Percentiles rank a stretch among this genome's conserved stretches.
phyloP scores from a whole-genome alignment of 2,329 filamentous ascomycete genomes.

The Arachnomyces sp. region DNA sequence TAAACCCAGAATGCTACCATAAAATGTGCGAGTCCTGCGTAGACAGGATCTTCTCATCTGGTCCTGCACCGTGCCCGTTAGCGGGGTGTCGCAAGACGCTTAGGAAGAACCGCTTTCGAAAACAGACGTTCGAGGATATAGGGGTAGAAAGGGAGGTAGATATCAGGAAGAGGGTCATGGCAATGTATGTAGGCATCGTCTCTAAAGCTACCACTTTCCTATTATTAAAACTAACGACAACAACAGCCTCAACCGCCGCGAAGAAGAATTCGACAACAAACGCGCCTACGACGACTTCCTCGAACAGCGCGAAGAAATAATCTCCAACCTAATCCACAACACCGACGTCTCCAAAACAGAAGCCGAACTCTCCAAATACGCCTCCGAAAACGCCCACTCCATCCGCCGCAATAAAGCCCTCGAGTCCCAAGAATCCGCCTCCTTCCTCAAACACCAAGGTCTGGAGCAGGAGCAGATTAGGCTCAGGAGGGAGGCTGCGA shows the following conservation, averaged over 20 bases:
- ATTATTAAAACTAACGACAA: neutral
- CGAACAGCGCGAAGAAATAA: constrained; percentile 81
- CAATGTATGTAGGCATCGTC: constrained; percentile 40
- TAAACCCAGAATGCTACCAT: constrained; percentile 98
- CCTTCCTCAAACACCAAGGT: constrained; percentile 39
- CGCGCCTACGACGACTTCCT: constrained; percentile 88
- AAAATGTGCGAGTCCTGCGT: constrained; percentile 97
- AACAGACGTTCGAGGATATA: constrained; percentile 84
- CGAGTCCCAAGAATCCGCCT: constrained; percentile 40
- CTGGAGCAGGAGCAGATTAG: constrained; percentile 60
- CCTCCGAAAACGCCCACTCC: constrained; percentile 58
- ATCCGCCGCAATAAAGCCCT: constrained; percentile 45
- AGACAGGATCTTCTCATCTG: constrained; percentile 83
- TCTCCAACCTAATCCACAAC: constrained; percentile 74
- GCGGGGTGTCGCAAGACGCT: constrained; percentile 81
- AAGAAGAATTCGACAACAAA: constrained; percentile 84
- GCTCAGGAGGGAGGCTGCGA: constrained; percentile 54
- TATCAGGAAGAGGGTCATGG: constrained; percentile 68
- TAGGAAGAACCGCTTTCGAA: constrained; percentile 72
- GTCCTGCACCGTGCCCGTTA: constrained; percentile 86
- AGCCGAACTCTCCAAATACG: constrained; percentile 57
- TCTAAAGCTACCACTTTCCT: neutral
- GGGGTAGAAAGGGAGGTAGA: constrained; percentile 87
- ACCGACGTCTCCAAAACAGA: constrained; percentile 58
- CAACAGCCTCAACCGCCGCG: constrained; percentile 72